These are phyloP conservation scores for Geum urbanum DNA, from an alignment of 306 rosid genomes.

Conservation along the genomic window DNA sequence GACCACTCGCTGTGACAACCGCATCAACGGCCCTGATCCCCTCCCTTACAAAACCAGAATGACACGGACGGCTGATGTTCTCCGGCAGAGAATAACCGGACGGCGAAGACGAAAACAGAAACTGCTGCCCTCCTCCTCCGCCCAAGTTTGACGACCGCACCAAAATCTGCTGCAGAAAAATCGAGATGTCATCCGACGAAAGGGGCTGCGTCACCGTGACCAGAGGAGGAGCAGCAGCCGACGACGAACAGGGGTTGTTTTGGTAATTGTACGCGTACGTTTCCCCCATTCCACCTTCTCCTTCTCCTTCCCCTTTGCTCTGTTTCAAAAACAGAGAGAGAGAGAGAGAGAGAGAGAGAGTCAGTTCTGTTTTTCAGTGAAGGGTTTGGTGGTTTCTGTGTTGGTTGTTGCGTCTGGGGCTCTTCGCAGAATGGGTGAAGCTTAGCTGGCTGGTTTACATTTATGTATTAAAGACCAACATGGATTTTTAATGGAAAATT, in stretches of 20 bases:
- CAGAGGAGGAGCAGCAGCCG: conserved; percentile 21
- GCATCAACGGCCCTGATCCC: conserved; percentile 47
- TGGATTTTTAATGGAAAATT: too few species aligned
- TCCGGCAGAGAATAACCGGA: conserved; percentile 24
- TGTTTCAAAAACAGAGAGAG: neutral
- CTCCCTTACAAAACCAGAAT: conserved; percentile 24
- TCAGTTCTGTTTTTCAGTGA: too few species aligned
- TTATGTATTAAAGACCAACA: neutral
- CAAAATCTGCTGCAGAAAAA: conserved; percentile 79
- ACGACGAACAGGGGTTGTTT: conserved; percentile 24
- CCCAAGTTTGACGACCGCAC: conserved; percentile 52
- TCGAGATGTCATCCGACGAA: conserved; percentile 78
- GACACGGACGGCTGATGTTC: conserved; percentile 22
- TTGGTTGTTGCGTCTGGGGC: conserved; percentile 1
- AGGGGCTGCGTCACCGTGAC: conserved; percentile 18
- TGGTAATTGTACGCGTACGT: conserved; percentile 34
- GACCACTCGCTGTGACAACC: conserved; percentile 17
- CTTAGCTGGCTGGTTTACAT: neutral
- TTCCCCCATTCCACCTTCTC: conserved; percentile 39
- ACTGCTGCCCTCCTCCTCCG: neutral
- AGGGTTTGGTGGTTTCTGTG: neutral
- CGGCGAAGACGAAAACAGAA: conserved; percentile 21
- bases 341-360: too few species aligned
- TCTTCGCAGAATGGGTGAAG: neutral
- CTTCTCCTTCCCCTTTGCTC: conserved; percentile 11